These are phyloP conservation scores for Ceratobasidium sp. DNA, from an alignment of 1,284 basidiomycete genomes.

Conservation along the genomic window DNA sequence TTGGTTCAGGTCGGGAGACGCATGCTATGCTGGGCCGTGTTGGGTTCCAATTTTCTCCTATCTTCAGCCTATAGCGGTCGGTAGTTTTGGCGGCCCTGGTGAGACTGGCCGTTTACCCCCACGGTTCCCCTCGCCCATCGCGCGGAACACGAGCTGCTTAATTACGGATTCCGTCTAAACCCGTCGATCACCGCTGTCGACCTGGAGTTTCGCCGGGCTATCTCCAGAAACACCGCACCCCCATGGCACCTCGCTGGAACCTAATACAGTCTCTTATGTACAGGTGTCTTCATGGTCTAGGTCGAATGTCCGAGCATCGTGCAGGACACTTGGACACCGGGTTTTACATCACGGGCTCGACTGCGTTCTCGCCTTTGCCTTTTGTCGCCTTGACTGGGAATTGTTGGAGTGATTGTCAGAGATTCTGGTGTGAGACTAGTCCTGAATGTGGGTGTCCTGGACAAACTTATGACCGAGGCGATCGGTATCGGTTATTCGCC, in stretches of 20 bases:
- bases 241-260: neutral
- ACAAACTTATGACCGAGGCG: neutral
- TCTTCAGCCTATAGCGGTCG: slow-evolving; percentile 4
- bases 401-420: neutral
- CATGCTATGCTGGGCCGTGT: too few relatives aligned
- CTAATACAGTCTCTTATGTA: neutral
- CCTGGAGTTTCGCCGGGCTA: neutral
- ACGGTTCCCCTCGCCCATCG: neutral
- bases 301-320: too few relatives aligned
- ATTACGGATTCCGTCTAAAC: neutral
- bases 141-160: neutral
- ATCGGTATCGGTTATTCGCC: neutral
- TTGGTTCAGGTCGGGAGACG: neutral
- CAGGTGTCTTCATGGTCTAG: neutral
- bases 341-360: neutral
- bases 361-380: slow-evolving; percentile 7
- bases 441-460: slow-evolving; percentile 2
- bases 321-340: neutral
- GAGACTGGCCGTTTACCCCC: neutral
- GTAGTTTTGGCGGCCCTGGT: neutral
- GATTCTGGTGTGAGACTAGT: neutral
- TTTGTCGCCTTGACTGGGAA: slow-evolving; percentile 12
- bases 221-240: neutral
- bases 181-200: neutral
- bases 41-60: neutral